Base-by-base conservation (phyloP, 148 eudicot species). In the Vaccinium darrowii region DNA sequence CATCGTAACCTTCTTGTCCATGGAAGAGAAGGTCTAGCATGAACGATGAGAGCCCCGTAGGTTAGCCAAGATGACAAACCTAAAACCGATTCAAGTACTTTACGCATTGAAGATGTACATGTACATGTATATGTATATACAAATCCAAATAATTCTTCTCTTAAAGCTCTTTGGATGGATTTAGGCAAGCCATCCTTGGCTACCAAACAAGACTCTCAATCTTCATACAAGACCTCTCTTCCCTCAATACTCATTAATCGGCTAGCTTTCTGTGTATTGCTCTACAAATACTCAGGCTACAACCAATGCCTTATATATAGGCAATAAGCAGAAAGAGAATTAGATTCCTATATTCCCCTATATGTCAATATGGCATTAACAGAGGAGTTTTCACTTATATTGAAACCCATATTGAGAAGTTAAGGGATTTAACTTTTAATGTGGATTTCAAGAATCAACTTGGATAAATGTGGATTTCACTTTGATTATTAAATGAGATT, bases 161-260 rank as follows among this genome's bases (percentile, higher is more conserved):
- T 43, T 75, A 3, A 8, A 43, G 65, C 76, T 50, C 11, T 2
- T 62, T 50, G 63, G 36, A 52, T 16, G 51, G 25, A 16, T 62
- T 76, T 58, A 50, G 69, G 82, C 71, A 65, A 63, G 30, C 10
- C 71, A 65, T 65, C 14, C 71, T 3, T 65, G 71, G 71, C 71
- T 65, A 74, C 77, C 82, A 78, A 84, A 63, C 65, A 52, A 11
- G 78, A 54, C 78, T 84, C 52, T 84, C 30, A 54, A 84, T 65
- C 86, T 65, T 67, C 86, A 84, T 84, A 52, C 82, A 5, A 67
- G 82, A 78, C 78, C 77, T 50, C 54, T 63, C 86, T 84, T 84
- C 86, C 86, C 67, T 49, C 16, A 5, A 27, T 13, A 36, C 80
- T 57, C 69, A 60, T 63, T 43, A 43, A 43, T 43, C 4, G 65